Percentiles rank a stretch among this genome's conserved stretches.
Conservation (phyloP, 2,329 filamentous ascomycete species). For the Cadophora malorum region DNA sequence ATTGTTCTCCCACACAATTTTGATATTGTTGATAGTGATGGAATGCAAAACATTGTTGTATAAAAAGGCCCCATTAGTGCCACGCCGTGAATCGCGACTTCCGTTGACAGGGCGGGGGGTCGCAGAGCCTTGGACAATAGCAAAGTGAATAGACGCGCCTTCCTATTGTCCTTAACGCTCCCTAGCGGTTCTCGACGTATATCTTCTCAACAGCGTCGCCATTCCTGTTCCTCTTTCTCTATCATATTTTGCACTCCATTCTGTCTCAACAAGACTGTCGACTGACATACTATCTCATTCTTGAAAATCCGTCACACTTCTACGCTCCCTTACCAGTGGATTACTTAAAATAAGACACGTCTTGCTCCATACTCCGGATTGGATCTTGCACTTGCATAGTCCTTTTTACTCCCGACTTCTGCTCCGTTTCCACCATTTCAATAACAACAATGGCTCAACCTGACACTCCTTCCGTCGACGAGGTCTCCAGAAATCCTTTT, state of each 20-base stretch:
- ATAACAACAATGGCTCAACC: background rate
- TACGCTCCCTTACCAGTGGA: background rate
- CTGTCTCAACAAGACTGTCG: background rate
- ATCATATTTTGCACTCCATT: background rate
- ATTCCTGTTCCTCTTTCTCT: too few relatives aligned
- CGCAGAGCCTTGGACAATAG: background rate
- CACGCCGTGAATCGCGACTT: slow-evolving; percentile 1
- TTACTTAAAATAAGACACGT: background rate
- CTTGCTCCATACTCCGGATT: too few relatives aligned
- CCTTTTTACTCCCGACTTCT: too few relatives aligned
- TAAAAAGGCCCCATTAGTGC: background rate
- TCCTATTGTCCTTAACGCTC: background rate
- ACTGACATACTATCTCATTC: background rate
- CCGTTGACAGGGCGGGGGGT: too few relatives aligned
- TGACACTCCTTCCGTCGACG: background rate
- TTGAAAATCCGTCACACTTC: background rate
- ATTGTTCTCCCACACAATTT: too few relatives aligned
- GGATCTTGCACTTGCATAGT: background rate
- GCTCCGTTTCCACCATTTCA: too few relatives aligned
- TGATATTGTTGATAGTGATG: background rate
- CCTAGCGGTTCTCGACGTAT: background rate
- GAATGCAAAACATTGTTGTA: background rate
- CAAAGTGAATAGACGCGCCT: background rate
- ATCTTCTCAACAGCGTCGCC: background rate
- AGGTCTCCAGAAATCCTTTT: background rate